A percentile compares a stretch with the other conserved stretches of the same genome.
Conservation (phyloP, 768 basidiomycete species). For the Pisolithus microcarpus region DNA sequence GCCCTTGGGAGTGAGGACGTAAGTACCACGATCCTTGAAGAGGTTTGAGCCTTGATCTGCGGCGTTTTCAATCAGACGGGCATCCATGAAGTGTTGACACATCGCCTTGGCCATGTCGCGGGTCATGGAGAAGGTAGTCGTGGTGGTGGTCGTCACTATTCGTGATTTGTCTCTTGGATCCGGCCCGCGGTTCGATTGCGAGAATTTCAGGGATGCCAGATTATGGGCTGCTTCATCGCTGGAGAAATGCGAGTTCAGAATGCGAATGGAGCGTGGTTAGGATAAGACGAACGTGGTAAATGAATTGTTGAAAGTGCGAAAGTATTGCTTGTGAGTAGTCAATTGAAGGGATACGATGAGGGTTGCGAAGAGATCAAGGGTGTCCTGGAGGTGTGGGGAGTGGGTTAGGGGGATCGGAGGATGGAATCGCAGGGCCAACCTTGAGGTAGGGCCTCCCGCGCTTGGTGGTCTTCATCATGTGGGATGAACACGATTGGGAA, state of each 20-base stretch:
- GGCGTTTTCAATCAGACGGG: constrained; percentile 94
- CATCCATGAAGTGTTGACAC: constrained; percentile 99
- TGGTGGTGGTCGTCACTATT: constrained; percentile 98
- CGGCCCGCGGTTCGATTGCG: constrained; percentile 96
- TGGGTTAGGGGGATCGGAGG: constrained; percentile 8
- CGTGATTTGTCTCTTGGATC: constrained; percentile 97
- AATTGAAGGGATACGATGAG: constrained; percentile 90
- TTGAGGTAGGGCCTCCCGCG: constrained; percentile 91
- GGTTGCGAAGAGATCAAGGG: constrained; percentile 95
- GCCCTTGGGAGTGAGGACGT: constrained; percentile 93
- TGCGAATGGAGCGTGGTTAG: neutral
- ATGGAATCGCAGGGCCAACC: constrained; percentile 33
- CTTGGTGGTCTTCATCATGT: constrained; percentile 99
- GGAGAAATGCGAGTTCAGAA: constrained; percentile 9
- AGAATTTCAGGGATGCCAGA: constrained; percentile 92
- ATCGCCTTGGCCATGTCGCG: constrained; percentile 99
- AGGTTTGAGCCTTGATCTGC: constrained; percentile 80
- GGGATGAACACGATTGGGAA: constrained; percentile 62
- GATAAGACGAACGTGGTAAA: constrained; percentile 78
- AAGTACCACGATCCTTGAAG: constrained; percentile 98
- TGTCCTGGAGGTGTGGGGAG: constrained; percentile 55
- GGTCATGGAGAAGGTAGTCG: constrained; percentile 99
- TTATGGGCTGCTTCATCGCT: constrained; percentile 95
- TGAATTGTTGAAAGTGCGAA: constrained; percentile 88
- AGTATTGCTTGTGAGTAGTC: constrained; percentile 88